These are phyloP conservation scores for Malassezia slooffiae DNA, from an alignment of 1,284 basidiomycete genomes.

Conservation along the genomic window DNA sequence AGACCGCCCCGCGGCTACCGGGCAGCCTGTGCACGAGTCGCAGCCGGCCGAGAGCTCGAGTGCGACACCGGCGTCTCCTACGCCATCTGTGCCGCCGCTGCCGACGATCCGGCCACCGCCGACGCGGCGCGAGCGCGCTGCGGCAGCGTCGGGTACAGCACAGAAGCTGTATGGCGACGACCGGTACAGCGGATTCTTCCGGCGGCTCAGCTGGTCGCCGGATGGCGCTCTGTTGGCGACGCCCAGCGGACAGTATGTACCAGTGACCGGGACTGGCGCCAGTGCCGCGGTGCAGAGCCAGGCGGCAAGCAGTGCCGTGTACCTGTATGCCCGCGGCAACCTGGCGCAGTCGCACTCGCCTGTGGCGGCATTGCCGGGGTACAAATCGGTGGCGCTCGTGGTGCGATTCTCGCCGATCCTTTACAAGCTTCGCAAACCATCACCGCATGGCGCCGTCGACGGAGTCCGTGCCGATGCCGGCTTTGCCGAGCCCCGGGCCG, in stretches of 20 bases:
- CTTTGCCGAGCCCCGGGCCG: too few species aligned
- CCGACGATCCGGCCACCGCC: constrained; percentile 40
- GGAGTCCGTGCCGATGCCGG: too few species aligned
- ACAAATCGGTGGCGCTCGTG: constrained; percentile 86
- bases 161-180: constrained; percentile 76
- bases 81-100: constrained; percentile 37
- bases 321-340: constrained; percentile 88
- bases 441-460: too few species aligned
- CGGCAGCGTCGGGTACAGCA: constrained; percentile 17
- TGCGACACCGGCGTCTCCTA: constrained; percentile 3
- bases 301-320: constrained; percentile 59
- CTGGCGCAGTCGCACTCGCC: constrained; percentile 60
- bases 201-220: constrained; percentile 81
- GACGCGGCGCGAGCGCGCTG: constrained; percentile 29
- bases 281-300: constrained; percentile 24
- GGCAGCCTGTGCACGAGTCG: constrained; percentile 1
- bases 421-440: constrained; percentile 62
- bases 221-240: constrained; percentile 87
- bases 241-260: constrained; percentile 78
- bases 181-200: constrained; percentile 88
- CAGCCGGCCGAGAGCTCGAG: too few species aligned
- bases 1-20: constrained; percentile 15
- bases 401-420: constrained; percentile 87
- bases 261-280: too few species aligned
- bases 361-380: constrained; percentile 85